Conservation (phyloP, 78 protist genomes). For the Creolimax fragrantissima region DNA sequence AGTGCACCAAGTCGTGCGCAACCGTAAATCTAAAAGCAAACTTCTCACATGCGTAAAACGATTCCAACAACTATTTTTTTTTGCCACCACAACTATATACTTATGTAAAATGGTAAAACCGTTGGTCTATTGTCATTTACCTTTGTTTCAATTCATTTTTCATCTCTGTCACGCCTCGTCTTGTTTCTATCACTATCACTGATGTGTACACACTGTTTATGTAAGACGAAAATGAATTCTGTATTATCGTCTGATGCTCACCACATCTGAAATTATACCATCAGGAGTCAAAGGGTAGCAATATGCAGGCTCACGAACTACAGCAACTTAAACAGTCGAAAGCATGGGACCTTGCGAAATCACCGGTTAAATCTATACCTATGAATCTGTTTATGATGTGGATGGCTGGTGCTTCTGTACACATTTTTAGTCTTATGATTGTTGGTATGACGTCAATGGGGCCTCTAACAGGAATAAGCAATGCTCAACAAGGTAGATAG, state of each 20-base stretch:
- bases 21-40: not conserved
- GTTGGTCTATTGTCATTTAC: too few species aligned
- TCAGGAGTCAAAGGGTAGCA: not conserved
- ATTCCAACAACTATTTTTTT: too few species aligned
- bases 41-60: too few species aligned
- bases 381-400: conserved; percentile 4
- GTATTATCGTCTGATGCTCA: not conserved
- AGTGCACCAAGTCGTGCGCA: not conserved
- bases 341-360: not conserved
- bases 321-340: not conserved
- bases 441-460: not conserved
- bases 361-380: not conserved
- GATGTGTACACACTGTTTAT: too few species aligned
- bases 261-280: not conserved
- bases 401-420: not conserved
- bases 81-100: too few species aligned
- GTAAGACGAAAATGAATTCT: too few species aligned
- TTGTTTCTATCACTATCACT: too few species aligned
- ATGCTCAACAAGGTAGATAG: conserved; percentile 4
- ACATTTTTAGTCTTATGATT: not conserved
- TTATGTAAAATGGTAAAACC: too few species aligned
- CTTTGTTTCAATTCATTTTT: too few species aligned
- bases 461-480: not conserved
- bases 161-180: too few species aligned
- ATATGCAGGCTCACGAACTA: not conserved